These are phyloP conservation scores for Coniophora puteana DNA, from an alignment of 1,284 basidiomycete species.

Conservation along the genomic window DNA sequence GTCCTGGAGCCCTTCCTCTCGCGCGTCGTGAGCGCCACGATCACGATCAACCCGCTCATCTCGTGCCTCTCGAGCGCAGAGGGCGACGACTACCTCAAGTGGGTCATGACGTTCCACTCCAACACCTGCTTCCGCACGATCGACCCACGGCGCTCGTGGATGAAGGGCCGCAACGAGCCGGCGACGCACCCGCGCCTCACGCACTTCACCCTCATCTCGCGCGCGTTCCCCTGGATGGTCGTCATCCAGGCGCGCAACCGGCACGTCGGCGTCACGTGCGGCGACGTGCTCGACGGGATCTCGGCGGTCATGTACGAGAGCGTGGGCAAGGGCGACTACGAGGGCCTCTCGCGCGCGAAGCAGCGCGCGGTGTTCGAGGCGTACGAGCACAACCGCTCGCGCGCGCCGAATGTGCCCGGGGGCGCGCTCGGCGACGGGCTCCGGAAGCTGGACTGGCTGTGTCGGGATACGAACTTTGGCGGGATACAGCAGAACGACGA, in stretches of 20 bases:
- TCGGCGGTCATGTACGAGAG: constrained; percentile 46
- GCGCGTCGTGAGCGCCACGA: constrained; percentile 41
- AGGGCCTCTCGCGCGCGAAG: constrained; percentile 30
- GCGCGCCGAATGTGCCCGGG: constrained; percentile 58
- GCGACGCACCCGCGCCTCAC: constrained; percentile 69
- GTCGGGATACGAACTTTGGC: constrained; percentile 52
- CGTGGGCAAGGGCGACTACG: constrained; percentile 48
- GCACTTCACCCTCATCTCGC: constrained; percentile 47
- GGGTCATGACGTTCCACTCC: constrained; percentile 72
- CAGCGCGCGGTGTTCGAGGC: constrained; percentile 41
- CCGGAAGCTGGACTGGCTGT: constrained; percentile 61
- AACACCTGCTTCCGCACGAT: constrained; percentile 57
- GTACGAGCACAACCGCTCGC: constrained; percentile 64
- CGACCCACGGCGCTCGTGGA: constrained; percentile 64
- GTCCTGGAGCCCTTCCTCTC: constrained; percentile 62
- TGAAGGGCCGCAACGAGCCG: constrained; percentile 61
- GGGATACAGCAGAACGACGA: constrained; percentile 49
- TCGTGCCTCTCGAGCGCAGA: constrained; percentile 42
- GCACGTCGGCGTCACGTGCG: constrained; percentile 65
- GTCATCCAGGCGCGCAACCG: constrained; percentile 45
- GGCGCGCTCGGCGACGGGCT: constrained; percentile 58
- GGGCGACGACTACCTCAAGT: constrained; percentile 51
- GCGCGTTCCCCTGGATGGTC: constrained; percentile 57
- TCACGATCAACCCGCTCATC: constrained; percentile 61
- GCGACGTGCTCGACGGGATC: constrained; percentile 63